A percentile compares a stretch with the other conserved stretches of the same genome.
These are phyloP conservation scores for Persicaria tinctoria DNA, from an alignment of 148 eudicot genomes.

Conservation along the genomic window DNA sequence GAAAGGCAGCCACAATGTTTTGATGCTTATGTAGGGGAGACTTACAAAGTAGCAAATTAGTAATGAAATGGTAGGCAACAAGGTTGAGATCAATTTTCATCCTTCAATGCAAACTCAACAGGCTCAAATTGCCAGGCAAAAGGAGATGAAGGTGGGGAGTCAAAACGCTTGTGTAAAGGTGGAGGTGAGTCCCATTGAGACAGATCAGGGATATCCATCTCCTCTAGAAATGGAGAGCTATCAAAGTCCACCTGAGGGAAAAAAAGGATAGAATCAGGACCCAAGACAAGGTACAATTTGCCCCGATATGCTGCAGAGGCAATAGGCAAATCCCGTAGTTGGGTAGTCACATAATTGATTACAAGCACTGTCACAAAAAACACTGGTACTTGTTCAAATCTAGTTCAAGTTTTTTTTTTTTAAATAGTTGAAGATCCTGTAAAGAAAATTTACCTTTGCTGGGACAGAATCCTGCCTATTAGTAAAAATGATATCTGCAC, in stretches of 20 bases:
- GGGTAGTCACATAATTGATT: too few relatives aligned
- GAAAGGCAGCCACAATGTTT: too few relatives aligned
- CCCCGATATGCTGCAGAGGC: too few relatives aligned
- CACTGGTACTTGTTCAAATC: background rate
- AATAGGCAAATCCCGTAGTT: too few relatives aligned
- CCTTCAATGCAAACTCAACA: slow-evolving; percentile 10
- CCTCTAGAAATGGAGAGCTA: background rate
- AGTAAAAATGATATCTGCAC: background rate
- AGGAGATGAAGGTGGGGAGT: slow-evolving; percentile 1
- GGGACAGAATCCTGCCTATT: background rate
- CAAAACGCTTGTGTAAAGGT: background rate
- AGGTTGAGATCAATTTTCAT: background rate
- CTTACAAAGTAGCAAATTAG: background rate
- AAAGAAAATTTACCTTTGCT: background rate
- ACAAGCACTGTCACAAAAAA: background rate
- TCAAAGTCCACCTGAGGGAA: slow-evolving; percentile 10
- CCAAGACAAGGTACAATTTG: too few relatives aligned
- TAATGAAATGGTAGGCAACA: background rate
- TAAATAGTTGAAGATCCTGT: background rate
- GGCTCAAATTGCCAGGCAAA: slow-evolving; percentile 9
- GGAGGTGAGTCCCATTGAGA: slow-evolving; percentile 13
- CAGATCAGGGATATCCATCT: slow-evolving; percentile 7
- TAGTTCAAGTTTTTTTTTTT: background rate
- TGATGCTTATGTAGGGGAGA: background rate
- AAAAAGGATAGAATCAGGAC: background rate